Evolutionary conservation across 163 green algal species (phyloP).

Genomic region (Botryococcus braunii): DNA sequence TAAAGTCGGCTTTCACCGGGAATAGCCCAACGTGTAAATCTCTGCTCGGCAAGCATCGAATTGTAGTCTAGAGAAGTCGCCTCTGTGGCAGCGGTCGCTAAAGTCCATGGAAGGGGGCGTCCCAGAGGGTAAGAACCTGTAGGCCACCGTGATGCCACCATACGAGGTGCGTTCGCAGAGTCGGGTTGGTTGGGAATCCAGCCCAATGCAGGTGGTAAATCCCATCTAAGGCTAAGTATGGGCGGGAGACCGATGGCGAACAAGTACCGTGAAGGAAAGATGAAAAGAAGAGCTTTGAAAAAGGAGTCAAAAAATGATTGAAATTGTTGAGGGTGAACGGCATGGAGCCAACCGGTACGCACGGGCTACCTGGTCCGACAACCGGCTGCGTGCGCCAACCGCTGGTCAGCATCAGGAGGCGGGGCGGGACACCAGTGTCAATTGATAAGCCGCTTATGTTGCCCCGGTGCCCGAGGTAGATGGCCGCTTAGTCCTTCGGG

Average conservation of each 20-base stretch:
- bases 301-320: constrained; percentile 87
- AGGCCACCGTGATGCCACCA: constrained; percentile 37
- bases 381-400: constrained; percentile 30
- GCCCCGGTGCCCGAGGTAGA: constrained; percentile 49
- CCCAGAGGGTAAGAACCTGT: constrained; percentile 84
- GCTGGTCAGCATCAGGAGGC: constrained; percentile 59
- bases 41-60: constrained; percentile 54
- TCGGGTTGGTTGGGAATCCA: constrained; percentile 87
- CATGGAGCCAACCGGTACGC: constrained; percentile 42
- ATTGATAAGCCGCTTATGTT: constrained; percentile 42
- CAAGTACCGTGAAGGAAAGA: constrained; percentile 94
- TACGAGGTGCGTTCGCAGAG: constrained; percentile 73
- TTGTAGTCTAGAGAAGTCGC: constrained; percentile 80
- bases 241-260: constrained; percentile 90
- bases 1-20: constrained; percentile 92
- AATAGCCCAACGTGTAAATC: constrained; percentile 84
- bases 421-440: constrained; percentile 44
- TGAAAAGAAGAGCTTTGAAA: constrained; percentile 92
- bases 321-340: constrained; percentile 80
- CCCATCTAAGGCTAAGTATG: constrained; percentile 88
- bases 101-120: constrained; percentile 73
- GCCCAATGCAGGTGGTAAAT: constrained; percentile 82
- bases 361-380: constrained; percentile 26
- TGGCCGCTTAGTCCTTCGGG: constrained; percentile 36
- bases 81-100: constrained; percentile 45